phyloP scores from a whole-genome alignment of 129 eudicot genomes.

The Pseudognaphalium luteoalbum region DNA sequence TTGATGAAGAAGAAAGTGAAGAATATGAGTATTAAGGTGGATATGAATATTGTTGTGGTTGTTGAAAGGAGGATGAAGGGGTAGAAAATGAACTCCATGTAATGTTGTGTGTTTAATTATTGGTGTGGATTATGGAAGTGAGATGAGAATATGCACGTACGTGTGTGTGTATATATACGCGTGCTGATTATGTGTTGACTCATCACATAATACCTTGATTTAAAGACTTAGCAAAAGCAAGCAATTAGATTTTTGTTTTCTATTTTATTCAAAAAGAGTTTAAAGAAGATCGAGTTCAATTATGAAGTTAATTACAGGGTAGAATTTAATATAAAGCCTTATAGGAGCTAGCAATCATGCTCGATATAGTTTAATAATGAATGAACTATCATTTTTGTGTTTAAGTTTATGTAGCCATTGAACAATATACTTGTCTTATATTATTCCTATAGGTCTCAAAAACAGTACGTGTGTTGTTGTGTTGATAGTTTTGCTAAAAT shows the following conservation, averaged over 20 bases:
- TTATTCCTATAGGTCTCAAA: too few species aligned
- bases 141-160: constrained; percentile 28
- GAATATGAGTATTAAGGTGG: constrained; percentile 19
- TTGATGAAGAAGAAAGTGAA: constrained; percentile 25
- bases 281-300: too few species aligned
- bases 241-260: not conserved
- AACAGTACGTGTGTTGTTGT: too few species aligned
- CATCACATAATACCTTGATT: constrained; percentile 32
- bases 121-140: constrained; percentile 11
- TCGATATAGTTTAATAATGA: too few species aligned
- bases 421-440: too few species aligned
- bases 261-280: not conserved
- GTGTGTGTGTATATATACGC: constrained; percentile 35
- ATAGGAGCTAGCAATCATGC: not conserved
- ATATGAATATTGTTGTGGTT: constrained; percentile 19
- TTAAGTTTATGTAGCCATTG: too few species aligned
- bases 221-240: constrained; percentile 32
- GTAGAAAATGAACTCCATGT: constrained; percentile 41
- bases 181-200: constrained; percentile 37
- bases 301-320: too few species aligned
- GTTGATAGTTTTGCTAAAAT: too few species aligned
- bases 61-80: constrained; percentile 28
- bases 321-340: not conserved
- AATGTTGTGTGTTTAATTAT: not conserved
- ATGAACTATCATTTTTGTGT: too few species aligned